Evolutionary conservation across 2,329 filamentous ascomycete genomes (phyloP).

Genomic region (Sordariomycetes sp.): DNA sequence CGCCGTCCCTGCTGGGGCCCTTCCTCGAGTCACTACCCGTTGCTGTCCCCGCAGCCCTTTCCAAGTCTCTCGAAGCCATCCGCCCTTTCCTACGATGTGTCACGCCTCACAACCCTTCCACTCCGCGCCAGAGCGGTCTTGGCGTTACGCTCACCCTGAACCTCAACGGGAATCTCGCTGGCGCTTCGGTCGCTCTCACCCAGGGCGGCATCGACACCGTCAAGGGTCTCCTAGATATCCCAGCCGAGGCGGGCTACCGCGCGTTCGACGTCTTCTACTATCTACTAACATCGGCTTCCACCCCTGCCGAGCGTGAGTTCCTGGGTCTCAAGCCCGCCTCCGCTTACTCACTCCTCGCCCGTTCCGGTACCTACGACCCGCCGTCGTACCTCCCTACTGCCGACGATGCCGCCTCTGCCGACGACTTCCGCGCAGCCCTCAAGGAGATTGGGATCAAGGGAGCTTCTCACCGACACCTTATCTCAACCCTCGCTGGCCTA

Average conservation of each 20-base stretch:
- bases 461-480: constrained; percentile 63
- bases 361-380: constrained; percentile 73
- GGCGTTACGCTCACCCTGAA: constrained; percentile 73
- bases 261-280: constrained; percentile 99
- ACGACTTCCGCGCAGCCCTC: constrained; percentile 78
- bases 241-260: constrained; percentile 66
- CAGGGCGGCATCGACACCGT: constrained; percentile 78
- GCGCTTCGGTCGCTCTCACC: constrained; percentile 64
- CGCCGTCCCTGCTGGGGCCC: constrained; percentile 70
- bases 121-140: constrained; percentile 66
- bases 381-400: constrained; percentile 84
- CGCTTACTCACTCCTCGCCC: constrained; percentile 64
- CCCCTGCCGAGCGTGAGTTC: constrained; percentile 77
- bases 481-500: constrained; percentile 74
- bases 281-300: constrained; percentile 81
- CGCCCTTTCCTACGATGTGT: constrained; percentile 79
- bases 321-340: constrained; percentile 67
- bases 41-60: constrained; percentile 60
- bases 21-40: constrained; percentile 75
- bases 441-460: constrained; percentile 94
- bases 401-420: constrained; percentile 82
- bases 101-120: constrained; percentile 79
- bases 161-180: constrained; percentile 65
- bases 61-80: constrained; percentile 67
- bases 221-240: constrained; percentile 68